phyloP scores from a whole-genome alignment of 345 rosid genomes.

The Chamaenerion angustifolium region DNA sequence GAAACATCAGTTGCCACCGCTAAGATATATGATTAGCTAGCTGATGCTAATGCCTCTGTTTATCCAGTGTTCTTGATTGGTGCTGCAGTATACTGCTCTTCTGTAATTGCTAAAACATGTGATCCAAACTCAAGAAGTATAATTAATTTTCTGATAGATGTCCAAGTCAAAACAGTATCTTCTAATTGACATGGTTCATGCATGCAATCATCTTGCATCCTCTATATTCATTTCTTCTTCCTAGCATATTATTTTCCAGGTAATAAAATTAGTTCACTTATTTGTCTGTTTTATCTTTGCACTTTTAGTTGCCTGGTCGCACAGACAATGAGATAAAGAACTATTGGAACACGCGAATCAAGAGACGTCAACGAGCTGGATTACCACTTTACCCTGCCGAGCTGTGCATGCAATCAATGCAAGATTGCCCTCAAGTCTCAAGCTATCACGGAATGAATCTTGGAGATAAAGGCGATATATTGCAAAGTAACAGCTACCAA shows the following conservation, averaged over 20 bases:
- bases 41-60: not conserved
- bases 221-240: too few relatives aligned
- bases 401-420: conserved; percentile 41
- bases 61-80: not conserved
- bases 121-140: too few relatives aligned
- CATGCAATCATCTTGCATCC: too few relatives aligned
- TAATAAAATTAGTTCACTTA: conserved; percentile 2
- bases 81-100: too few relatives aligned
- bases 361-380: conserved; percentile 63
- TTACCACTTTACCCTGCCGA: conserved; percentile 70
- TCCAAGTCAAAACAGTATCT: too few relatives aligned
- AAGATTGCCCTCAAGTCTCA: conserved; percentile 38
- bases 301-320: conserved; percentile 61
- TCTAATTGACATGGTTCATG: too few relatives aligned
- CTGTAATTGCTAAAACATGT: too few relatives aligned
- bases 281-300: conserved; percentile 2
- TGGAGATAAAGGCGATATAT: conserved; percentile 31
- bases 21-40: too few relatives aligned
- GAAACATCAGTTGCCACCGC: too few relatives aligned
- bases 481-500: conserved; percentile 39
- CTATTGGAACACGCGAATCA: conserved; percentile 77
- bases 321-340: conserved; percentile 89
- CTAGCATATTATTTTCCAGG: not conserved
- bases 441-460: conserved; percentile 17
- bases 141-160: too few relatives aligned